Conservation (phyloP, 352 stramenopile genomes). For the Phytophthora kernoviae region DNA sequence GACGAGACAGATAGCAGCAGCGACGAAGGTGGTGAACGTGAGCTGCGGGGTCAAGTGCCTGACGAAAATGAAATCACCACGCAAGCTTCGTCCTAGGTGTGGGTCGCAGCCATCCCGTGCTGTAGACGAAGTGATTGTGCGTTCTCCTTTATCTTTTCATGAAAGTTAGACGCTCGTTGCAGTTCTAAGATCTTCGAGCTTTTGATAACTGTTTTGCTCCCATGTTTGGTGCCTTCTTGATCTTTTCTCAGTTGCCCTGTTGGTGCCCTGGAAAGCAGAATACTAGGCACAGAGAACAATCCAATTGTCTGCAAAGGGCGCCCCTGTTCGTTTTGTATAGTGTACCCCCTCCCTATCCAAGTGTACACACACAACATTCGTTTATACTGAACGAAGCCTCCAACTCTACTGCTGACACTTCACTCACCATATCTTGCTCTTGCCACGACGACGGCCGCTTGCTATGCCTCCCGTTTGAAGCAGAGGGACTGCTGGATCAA, state of each 20-base stretch:
- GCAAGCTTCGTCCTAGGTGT: conserved; percentile 17
- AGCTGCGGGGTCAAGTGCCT: conserved; percentile 4
- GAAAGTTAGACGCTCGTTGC: conserved; percentile 2
- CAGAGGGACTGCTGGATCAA: conserved; percentile 20
- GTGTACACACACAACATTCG: conserved; percentile 23
- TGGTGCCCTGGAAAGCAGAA: neutral
- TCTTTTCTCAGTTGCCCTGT: neutral
- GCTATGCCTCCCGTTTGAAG: conserved; percentile 29
- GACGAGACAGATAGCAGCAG: conserved; percentile 68
- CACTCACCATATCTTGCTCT: conserved; percentile 9
- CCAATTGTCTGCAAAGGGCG: conserved; percentile 8
- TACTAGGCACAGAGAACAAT: neutral
- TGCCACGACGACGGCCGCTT: conserved; percentile 18
- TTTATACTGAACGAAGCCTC: conserved; percentile 12
- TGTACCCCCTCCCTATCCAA: conserved; percentile 14
- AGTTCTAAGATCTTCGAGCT: neutral
- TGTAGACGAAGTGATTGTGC: neutral
- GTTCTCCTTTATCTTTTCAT: neutral
- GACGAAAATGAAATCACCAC: conserved; percentile 12
- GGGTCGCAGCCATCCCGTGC: neutral
- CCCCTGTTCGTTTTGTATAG: conserved; percentile 12
- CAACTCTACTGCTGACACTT: conserved; percentile 13
- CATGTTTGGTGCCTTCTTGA: neutral
- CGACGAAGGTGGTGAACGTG: conserved; percentile 26
- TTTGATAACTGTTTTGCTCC: neutral